A percentile compares a stretch with the other conserved stretches of the same genome.
Evolutionary conservation across 257 asterid genomes (phyloP).

Genomic region (Eucommia ulmoides): DNA sequence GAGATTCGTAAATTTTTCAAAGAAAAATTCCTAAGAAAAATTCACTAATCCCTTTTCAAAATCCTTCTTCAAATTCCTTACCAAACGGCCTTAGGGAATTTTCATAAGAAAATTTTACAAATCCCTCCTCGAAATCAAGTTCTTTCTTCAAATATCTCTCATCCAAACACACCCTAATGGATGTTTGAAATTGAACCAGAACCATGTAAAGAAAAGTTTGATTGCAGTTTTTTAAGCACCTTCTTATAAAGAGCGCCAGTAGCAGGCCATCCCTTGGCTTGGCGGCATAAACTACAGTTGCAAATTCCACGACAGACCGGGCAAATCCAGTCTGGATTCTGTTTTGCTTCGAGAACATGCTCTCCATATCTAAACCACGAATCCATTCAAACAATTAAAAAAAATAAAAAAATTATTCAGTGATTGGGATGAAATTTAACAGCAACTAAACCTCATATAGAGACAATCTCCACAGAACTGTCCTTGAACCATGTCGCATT

Average conservation of each 20-base stretch:
- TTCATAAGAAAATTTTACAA: too few species aligned
- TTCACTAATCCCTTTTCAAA: too few species aligned
- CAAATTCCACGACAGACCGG: conserved; percentile 93
- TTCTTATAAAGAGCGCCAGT: conserved; percentile 76
- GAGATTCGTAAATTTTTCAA: too few species aligned
- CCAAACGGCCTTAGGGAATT: too few species aligned
- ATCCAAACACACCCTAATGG: too few species aligned
- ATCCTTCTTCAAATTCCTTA: too few species aligned
- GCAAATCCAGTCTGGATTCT: conserved; percentile 80
- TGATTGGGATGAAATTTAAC: neutral
- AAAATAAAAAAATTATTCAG: neutral
- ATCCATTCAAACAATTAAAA: too few species aligned
- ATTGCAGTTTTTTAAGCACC: conserved; percentile 24
- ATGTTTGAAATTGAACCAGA: too few species aligned
- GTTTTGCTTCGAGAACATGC: conserved; percentile 79
- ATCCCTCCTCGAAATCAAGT: too few species aligned
- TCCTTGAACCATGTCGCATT: conserved; percentile 75
- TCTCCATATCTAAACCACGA: conserved; percentile 64
- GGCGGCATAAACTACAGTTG: conserved; percentile 96
- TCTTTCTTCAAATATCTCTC: too few species aligned
- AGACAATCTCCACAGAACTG: conserved; percentile 99
- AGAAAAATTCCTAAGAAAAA: too few species aligned
- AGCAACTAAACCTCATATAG: conserved; percentile 58
- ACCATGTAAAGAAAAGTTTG: too few species aligned
- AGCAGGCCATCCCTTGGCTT: conserved; percentile 94